These are phyloP conservation scores for Canariomyces notabilis DNA, from an alignment of 2,329 filamentous ascomycete species.

Conservation along the genomic window DNA sequence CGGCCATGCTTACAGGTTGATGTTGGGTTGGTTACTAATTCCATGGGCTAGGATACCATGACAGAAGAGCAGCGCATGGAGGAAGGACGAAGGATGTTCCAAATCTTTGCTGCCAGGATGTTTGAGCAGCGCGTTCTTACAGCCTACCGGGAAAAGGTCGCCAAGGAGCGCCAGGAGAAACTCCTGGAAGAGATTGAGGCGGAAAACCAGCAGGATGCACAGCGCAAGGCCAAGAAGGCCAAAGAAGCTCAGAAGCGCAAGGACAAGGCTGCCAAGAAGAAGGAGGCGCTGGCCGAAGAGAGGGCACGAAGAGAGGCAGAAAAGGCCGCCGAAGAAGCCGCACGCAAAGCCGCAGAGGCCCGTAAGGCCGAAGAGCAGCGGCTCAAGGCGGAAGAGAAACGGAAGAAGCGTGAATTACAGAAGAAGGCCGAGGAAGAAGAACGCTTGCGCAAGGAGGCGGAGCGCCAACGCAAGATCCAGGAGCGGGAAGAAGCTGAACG, in stretches of 20 bases:
- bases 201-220: constrained; percentile 68
- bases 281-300: constrained; percentile 84
- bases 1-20: neutral
- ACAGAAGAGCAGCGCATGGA: constrained; percentile 99
- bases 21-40: constrained; percentile 12
- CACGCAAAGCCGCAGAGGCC: constrained; percentile 71
- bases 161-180: constrained; percentile 83
- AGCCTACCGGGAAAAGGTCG: constrained; percentile 97
- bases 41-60: constrained; percentile 73
- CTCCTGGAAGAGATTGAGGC: constrained; percentile 88
- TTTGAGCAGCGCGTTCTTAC: constrained; percentile 96
- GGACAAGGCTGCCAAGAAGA: constrained; percentile 86
- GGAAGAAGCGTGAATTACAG: constrained; percentile 85
- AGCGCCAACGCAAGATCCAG: constrained; percentile 70
- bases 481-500: constrained; percentile 86
- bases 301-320: constrained; percentile 83
- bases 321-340: constrained; percentile 80
- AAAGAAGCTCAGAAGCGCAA: constrained; percentile 94
- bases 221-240: constrained; percentile 87
- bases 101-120: constrained; percentile 98
- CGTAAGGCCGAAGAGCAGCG: constrained; percentile 76
- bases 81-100: constrained; percentile 96
- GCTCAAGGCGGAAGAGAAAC: constrained; percentile 80
- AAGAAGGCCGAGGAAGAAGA: constrained; percentile 90
- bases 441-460: constrained; percentile 74